Conservation (phyloP, 495 filamentous ascomycete species). For the Xylaria telfairii region DNA sequence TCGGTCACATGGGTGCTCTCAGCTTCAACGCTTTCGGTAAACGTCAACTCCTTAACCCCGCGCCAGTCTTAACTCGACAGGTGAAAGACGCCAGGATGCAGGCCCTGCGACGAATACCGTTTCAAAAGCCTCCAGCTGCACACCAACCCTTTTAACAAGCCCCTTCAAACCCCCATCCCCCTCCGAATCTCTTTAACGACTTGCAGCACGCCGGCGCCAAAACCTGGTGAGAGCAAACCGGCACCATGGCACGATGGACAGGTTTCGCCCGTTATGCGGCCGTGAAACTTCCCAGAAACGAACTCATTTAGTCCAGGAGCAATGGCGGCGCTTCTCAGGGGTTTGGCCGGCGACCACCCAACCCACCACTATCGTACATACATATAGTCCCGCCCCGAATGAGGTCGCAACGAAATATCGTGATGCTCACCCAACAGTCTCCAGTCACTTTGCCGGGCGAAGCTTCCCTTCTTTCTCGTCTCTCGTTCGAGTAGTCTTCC, state of each 20-base stretch:
- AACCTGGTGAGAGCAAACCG: constrained; percentile 17
- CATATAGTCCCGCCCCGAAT: not conserved
- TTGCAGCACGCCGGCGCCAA: constrained; percentile 9
- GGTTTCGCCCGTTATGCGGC: constrained; percentile 28
- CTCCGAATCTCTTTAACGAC: not conserved
- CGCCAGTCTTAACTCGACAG: constrained; percentile 19
- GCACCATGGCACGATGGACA: constrained; percentile 25
- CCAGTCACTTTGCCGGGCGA: constrained; percentile 8
- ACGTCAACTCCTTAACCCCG: not conserved
- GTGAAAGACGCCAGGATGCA: not conserved
- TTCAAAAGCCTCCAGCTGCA: constrained; percentile 8
- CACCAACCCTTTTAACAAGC: not conserved
- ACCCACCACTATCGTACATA: not conserved
- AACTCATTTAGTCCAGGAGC: constrained; percentile 30
- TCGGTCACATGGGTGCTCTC: constrained; percentile 3
- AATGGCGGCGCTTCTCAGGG: constrained; percentile 19
- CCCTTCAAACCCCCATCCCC: not conserved
- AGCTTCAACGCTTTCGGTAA: not conserved
- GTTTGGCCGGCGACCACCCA: not conserved
- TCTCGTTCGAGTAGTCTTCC: constrained; percentile 5
- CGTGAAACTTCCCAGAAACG: constrained; percentile 36
- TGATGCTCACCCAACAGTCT: not conserved
- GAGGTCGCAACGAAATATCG: not conserved
- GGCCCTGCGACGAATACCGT: constrained; percentile 16
- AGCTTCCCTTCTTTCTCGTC: constrained; percentile 7